These are phyloP conservation scores for Dryadomyces quercivorus DNA, from an alignment of 2,329 filamentous ascomycete genomes.

Conservation along the genomic window DNA sequence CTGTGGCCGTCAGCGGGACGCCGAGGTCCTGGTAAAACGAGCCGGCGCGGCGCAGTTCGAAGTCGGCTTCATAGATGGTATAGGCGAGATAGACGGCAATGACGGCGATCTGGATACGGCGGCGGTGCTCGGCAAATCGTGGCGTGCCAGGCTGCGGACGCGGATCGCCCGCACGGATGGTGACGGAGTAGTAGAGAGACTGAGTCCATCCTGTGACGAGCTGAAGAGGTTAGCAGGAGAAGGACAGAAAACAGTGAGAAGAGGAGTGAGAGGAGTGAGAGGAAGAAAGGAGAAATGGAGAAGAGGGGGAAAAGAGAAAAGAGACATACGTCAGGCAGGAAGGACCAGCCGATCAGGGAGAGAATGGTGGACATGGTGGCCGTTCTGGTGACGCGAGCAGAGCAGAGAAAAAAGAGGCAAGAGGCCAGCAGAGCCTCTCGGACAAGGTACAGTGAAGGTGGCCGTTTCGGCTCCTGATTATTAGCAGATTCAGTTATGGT, in stretches of 20 bases:
- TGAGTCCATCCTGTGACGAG: conserved; percentile 69
- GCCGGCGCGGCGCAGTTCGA: conserved; percentile 56
- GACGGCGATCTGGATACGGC: conserved; percentile 71
- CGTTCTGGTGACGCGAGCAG: neutral
- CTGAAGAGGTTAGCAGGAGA: conserved; percentile 30
- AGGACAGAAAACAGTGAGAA: conserved; percentile 7
- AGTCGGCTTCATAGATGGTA: conserved; percentile 86
- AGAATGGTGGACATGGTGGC: conserved; percentile 36
- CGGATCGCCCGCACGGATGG: conserved; percentile 79
- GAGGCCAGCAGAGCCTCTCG: neutral
- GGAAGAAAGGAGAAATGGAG: neutral
- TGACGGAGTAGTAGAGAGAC: conserved; percentile 71
- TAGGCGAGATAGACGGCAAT: conserved; percentile 77
- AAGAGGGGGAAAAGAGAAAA: neutral
- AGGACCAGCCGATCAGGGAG: conserved; percentile 43
- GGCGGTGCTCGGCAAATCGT: conserved; percentile 61
- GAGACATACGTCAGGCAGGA: conserved; percentile 37
- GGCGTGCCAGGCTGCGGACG: conserved; percentile 60
- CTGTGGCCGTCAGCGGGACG: conserved; percentile 54
- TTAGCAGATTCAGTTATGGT: neutral
- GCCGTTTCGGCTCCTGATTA: neutral
- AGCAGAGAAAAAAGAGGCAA: neutral
- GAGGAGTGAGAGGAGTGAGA: conserved; percentile 2
- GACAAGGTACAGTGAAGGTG: neutral
- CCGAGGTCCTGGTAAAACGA: conserved; percentile 73